phyloP scores from a whole-genome alignment of 805 yeast genomes.

The Candida pseudoglaebosa region DNA sequence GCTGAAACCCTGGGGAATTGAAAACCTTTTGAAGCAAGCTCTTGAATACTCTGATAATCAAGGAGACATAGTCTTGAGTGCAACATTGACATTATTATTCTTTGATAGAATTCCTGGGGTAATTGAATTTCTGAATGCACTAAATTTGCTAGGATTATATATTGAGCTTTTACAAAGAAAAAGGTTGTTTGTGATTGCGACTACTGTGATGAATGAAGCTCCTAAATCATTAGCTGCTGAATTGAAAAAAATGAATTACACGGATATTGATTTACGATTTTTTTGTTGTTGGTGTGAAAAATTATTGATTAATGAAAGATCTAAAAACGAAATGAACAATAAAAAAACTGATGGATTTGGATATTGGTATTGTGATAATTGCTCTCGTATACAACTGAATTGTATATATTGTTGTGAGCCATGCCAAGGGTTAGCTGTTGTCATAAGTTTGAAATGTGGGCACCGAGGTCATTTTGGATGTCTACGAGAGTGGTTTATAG shows the following conservation, averaged over 20 bases:
- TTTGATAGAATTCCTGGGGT: slow-evolving; percentile 22
- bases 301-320: slow-evolving; percentile 54
- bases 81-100: slow-evolving; percentile 55
- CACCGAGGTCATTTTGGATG: slow-evolving; percentile 86
- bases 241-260: slow-evolving; percentile 29
- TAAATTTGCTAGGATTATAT: slow-evolving; percentile 56
- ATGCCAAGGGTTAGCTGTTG: slow-evolving; percentile 63
- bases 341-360: slow-evolving; percentile 43
- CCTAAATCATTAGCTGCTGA: slow-evolving; percentile 26
- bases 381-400: slow-evolving; percentile 56
- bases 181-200: slow-evolving; percentile 53
- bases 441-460: slow-evolving; percentile 65
- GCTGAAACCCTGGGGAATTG: slow-evolving; percentile 54
- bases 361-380: slow-evolving; percentile 80
- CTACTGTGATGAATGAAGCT: slow-evolving; percentile 47
- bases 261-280: slow-evolving; percentile 37
- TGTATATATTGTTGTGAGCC: slow-evolving; percentile 80
- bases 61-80: slow-evolving; percentile 62
- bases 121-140: slow-evolving; percentile 27
- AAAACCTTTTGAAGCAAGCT: slow-evolving; percentile 45
- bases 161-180: slow-evolving; percentile 49
- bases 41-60: slow-evolving; percentile 53
- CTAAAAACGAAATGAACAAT: slow-evolving; percentile 35
- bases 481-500: slow-evolving; percentile 70
- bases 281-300: slow-evolving; percentile 61